phyloP scores from a whole-genome alignment of 768 basidiomycete species.

The Hypholoma sublateritium region DNA sequence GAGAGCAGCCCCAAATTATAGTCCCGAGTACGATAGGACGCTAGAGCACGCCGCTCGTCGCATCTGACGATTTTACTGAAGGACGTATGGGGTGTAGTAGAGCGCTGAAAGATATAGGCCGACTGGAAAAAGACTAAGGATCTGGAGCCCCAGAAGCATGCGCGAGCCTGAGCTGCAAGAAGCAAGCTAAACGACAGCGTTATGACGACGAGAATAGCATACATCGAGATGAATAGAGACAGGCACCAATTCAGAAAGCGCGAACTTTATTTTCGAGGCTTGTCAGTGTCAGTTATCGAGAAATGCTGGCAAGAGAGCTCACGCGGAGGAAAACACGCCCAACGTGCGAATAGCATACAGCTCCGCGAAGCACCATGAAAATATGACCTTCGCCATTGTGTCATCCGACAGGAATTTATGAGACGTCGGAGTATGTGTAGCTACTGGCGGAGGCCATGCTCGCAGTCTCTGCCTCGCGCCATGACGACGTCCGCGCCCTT shows the following conservation, averaged over 20 bases:
- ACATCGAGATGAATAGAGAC: conserved; percentile 61
- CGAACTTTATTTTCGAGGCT: conserved; percentile 37
- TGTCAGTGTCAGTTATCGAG: not conserved
- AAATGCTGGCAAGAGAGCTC: conserved; percentile 22
- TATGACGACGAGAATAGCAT: conserved; percentile 63
- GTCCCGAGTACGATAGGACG: conserved; percentile 78
- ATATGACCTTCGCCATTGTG: conserved; percentile 47
- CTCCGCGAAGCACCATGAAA: conserved; percentile 75
- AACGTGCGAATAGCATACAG: conserved; percentile 62
- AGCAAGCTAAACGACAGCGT: conserved; percentile 66
- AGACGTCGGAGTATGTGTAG: conserved; percentile 26
- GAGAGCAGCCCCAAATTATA: conserved; percentile 73
- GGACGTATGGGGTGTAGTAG: conserved; percentile 64
- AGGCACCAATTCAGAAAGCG: conserved; percentile 68
- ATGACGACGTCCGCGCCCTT: conserved; percentile 99
- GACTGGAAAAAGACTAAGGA: conserved; percentile 52
- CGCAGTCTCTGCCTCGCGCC: conserved; percentile 94
- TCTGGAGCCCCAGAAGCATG: conserved; percentile 29
- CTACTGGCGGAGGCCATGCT: conserved; percentile 84
- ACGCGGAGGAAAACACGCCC: conserved; percentile 54
- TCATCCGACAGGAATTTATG: conserved; percentile 15
- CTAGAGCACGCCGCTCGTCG: conserved; percentile 49
- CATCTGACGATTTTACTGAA: conserved; percentile 38
- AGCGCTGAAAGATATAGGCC: conserved; percentile 55
- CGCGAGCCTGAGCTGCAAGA: conserved; percentile 31